Base-by-base conservation (phyloP, 2,329 filamentous ascomycete species). In the Teratosphaeria viscida region DNA sequence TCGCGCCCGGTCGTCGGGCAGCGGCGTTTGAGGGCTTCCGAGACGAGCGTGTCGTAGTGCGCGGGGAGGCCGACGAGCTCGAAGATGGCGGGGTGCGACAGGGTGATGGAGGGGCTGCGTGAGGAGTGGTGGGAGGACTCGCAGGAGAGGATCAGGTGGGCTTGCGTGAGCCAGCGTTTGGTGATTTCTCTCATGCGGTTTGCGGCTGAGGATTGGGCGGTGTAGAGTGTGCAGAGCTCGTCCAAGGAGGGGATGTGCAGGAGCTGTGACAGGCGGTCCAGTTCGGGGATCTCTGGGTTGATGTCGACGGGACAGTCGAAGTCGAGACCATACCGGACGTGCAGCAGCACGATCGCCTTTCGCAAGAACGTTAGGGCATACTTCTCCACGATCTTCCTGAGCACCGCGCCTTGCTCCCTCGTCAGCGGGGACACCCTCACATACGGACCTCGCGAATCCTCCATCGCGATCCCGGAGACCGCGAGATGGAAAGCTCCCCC, bases 1-100 rank as follows among this genome's bases (percentile, higher is more conserved):
- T 96, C 92, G 72, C 94, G 95, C 64, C 91, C 91, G 1, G 90
- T 96, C 1, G 86, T 95, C 0, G 91, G 91, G 70, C 94, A 99
- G 56, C 83, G 85, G 57, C 88, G 80, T 64, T 85, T 86, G 66
- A 94, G 92, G 29, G 90, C 90, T 74, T 95, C 92, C 70, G 96
- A 92, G 60, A 96, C 95, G 43, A 99, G 79, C 2, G 85, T 87
- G 72, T 97, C 94, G 72, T 91, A 99, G 68, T 92, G 91, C 74
- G 89, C 89, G 0, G 94, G 94, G 55, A 99, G 77, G 1, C 94
- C 94, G 12, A 99, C 86, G 27, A 99, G 83, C 73, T 99, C 94
- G 69, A 94, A 95, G 64, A 99, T 96, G 54, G 85, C 87, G 0
- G 94, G 95, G 71, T 99, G 94, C 59, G 88, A 86, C 16, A 86